Base-by-base conservation (phyloP, 2,329 filamentous ascomycete genomes). In the Epichloe gansuensis region DNA sequence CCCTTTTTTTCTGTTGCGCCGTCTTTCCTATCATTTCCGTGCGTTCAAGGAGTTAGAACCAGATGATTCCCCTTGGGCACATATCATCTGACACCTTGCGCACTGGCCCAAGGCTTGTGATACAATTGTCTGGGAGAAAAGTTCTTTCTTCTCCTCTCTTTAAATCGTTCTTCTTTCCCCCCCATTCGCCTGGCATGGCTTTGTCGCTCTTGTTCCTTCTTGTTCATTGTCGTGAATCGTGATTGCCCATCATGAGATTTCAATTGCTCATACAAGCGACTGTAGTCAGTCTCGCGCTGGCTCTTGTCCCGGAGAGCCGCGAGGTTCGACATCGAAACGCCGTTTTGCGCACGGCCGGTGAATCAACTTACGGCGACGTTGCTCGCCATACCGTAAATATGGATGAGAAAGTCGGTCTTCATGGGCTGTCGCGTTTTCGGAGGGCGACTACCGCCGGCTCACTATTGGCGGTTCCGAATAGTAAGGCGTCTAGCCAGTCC, bases 201-300 rank as follows among this genome's bases (percentile, higher is more conserved):
- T 44, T 50, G 40, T 43, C 17, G 21, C 27, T 27, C 9, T 38
- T 36, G 8, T 50, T 12, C 8, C 21, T 15, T 35, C 31, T 17
- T 25, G n/a, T 17, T 12, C 36, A 8, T 49, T 31, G 9, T 21
- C n/a, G n/a, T 41, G 9, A 13, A 9, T 31, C 8, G 27, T 31
- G 27, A 31, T 27, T 49, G 38, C 23, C 36, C 48, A 44, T 31
- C 40, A 45, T 27, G 48, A 44, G 31, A 40, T 44, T n/a, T 9
- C 48, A 50, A 45, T 50, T 50, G 31, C 41, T 50, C 48, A 50
- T 36, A 43, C 47, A 50, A 23, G 47, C 36, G 38, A 31, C 47
- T 43, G 25, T 36, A 43, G 39, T 50, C 47, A 50, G 39, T 43
- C 38, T 50, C 23, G 15, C 27, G 9, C 35, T 43, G 21, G 47